Conservation (phyloP, 2,329 filamentous ascomycete genomes). For the Arthroderma uncinatum region DNA sequence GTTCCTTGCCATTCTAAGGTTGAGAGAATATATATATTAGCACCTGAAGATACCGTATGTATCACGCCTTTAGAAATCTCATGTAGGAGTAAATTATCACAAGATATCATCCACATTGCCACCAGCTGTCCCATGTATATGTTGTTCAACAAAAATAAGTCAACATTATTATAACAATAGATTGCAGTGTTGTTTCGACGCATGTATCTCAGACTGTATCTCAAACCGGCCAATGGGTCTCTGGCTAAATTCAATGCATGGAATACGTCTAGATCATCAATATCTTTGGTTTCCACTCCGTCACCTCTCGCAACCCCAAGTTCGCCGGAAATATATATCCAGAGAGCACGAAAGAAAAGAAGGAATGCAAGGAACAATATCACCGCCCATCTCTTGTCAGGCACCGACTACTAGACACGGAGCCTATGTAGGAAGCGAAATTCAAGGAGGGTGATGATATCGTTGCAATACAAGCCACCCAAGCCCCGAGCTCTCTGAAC, state of each 20-base stretch:
- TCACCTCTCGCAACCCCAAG: not conserved
- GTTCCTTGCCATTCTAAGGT: not conserved
- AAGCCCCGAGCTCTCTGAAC: not conserved
- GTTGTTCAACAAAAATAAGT: not conserved
- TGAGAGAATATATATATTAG: not conserved
- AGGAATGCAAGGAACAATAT: not conserved
- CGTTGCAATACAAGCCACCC: not conserved
- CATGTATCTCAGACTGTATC: conserved; percentile 19
- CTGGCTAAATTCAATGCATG: conserved; percentile 5
- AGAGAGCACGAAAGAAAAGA: not conserved
- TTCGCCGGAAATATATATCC: not conserved
- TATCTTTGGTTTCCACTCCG: not conserved
- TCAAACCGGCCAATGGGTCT: conserved; percentile 12
- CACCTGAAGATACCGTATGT: not conserved
- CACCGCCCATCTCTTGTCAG: not conserved
- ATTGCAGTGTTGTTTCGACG: not conserved
- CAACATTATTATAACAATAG: not conserved
- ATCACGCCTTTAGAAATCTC: too few species aligned
- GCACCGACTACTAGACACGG: not conserved
- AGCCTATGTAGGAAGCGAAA: not conserved
- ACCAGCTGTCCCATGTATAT: too few species aligned
- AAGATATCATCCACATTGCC: too few species aligned
- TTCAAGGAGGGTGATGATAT: not conserved
- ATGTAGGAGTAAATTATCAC: conserved; percentile 16
- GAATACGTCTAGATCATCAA: not conserved